Evolutionary conservation across 257 asterid species (phyloP), one percentile per base, ranked within the genome.

Genomic region (Schizonepeta tenuifolia): DNA sequence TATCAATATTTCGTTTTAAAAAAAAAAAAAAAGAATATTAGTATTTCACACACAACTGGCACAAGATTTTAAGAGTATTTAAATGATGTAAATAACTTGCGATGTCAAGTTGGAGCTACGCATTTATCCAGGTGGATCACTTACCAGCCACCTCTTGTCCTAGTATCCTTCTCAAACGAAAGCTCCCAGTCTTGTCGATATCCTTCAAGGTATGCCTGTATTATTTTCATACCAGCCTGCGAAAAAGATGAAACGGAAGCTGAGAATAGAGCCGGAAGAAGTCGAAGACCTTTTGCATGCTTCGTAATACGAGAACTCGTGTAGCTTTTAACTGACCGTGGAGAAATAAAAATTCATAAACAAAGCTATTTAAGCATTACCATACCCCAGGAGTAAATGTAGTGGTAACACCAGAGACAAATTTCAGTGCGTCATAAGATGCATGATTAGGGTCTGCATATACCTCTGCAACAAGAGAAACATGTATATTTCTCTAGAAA

Each of bases 91-190:
- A 6, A 53, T 12, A 4, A 21, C 60, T 55, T 21, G 69, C 46
- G 44, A 68, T 3, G 61, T 40, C 26, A 55, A 28, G 21, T 20
- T 8, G 38, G 50, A 40, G 61, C 5, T 64, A 26, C 14, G 13
- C 31, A 51, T 35, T 24, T 47, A 7, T 47, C 7, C 5, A 49
- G 57, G 56, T 36, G 7, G 43, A 72, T 58, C 58, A 75, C 93
- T 6, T 83, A 94, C 99, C 97, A 94, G 84, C 97, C 99, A 74
- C 99, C 97, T 83, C 85, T 81, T 71, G 96, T 88, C 80, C 99
- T 84, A 51, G 97, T 94, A 84, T 94, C 96, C 80, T 91, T 88
- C 81, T 91, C 97, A 59, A 91, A 89, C 9, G 99, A 94, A 71
- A 94, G 97, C 50, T 72, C 86, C 99, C 97, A 94, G 83, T 94